Base-by-base conservation (phyloP, 139 green algal species). In the Tetradesmus lagerheimii region DNA sequence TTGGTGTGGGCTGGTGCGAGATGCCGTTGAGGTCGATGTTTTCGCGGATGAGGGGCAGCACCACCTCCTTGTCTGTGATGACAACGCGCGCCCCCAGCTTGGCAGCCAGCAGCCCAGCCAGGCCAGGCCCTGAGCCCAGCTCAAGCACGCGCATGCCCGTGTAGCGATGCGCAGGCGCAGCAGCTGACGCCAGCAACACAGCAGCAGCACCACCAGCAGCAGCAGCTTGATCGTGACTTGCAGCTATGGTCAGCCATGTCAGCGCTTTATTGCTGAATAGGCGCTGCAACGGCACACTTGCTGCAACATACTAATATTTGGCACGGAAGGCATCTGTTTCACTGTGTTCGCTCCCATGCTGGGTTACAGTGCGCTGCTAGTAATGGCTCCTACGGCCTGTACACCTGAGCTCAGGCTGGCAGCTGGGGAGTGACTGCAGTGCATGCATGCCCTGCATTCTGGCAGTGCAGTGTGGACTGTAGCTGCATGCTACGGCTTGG, bases 41-140 rank as follows among this genome's bases (percentile, higher is more conserved):
- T 20, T 84, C 90, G 25, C 88, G 20, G 0, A 94, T 93, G 0
- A 95, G 85, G 1, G 84, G 87, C 90, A 94, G 71, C 75, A 95
- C 90, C 62, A 80, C 76, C 20, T 35, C 80, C 25, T 92, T 95
- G 77, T 95, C 93, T 74, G 93, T 95, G n/a, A 95, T 90, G 57
- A 92, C 76, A 37, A 94, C 93, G 25, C 91, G 92, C 3, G 92
- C 93, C 0, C 92, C 93, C 79, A 95, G 80, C 86, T 93, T 94
- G 27, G 92, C 93, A 29, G 92, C 27, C 86, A 95, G 31, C 35
- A 95, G 89, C 25, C 93, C 93, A 23, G 89, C 93, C 57, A 95
- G 90, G 0, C 93, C 93, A 4, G 92, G 92, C 2, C 93, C 93
- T 41, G 92, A 79, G 1, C 93, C 93, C 64, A 95, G 90, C 92